phyloP scores from a whole-genome alignment of 202 grass and related monocot species.

The Dendrocalamus latiflorus region DNA sequence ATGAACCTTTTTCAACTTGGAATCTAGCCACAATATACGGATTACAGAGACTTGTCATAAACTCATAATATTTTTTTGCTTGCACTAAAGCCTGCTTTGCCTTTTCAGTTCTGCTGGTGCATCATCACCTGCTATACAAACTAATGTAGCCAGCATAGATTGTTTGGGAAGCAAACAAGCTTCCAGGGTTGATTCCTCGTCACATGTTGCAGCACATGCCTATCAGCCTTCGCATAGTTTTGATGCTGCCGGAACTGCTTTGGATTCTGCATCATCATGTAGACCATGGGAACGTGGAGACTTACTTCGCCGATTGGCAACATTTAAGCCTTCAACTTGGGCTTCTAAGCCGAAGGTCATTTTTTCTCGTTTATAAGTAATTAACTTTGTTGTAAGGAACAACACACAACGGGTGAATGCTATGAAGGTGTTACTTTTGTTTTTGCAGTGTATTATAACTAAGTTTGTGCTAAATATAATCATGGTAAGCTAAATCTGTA shows the following conservation, averaged over 20 bases:
- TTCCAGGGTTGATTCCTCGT: constrained; percentile 59
- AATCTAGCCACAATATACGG: background rate
- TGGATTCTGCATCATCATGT: constrained; percentile 65
- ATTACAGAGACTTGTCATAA: background rate
- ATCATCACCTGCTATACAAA: constrained; percentile 69
- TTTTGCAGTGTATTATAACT: background rate
- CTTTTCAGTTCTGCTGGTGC: constrained; percentile 79
- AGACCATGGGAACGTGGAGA: constrained; percentile 90
- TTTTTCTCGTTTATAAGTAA: constrained; percentile 1
- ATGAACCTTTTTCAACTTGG: background rate
- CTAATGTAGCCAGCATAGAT: constrained; percentile 79
- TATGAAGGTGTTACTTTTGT: background rate
- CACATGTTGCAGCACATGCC: constrained; percentile 49
- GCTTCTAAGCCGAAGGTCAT: constrained; percentile 73
- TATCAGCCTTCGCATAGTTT: constrained; percentile 63
- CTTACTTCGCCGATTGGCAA: constrained; percentile 73
- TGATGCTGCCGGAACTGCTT: constrained; percentile 59
- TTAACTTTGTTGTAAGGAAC: background rate
- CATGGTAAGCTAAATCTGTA: background rate
- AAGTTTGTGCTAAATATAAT: background rate
- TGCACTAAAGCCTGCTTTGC: constrained; percentile 18
- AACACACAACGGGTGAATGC: background rate
- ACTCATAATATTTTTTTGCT: background rate
- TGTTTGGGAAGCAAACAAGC: constrained; percentile 68
- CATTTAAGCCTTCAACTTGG: constrained; percentile 83